Conservation (phyloP, 495 filamentous ascomycete genomes). For the Symbiotaphrina buchneri region DNA sequence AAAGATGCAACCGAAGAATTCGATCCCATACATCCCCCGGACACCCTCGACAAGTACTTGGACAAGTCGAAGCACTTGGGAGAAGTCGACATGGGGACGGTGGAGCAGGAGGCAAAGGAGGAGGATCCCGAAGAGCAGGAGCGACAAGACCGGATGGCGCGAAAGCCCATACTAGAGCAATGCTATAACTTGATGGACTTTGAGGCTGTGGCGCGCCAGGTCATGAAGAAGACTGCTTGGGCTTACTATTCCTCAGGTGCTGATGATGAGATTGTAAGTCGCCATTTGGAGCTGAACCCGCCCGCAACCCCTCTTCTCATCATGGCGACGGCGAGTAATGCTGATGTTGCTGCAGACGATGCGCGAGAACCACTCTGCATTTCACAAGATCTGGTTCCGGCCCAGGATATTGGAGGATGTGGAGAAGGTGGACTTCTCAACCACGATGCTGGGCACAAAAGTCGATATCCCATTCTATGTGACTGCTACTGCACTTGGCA, state of each 20-base stretch:
- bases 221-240: conserved; percentile 94
- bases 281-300: too few species aligned
- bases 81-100: conserved; percentile 72
- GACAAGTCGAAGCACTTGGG: conserved; percentile 78
- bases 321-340: neutral
- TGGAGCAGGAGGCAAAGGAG: conserved; percentile 44
- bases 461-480: conserved; percentile 74
- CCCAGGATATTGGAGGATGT: conserved; percentile 73
- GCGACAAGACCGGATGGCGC: conserved; percentile 47
- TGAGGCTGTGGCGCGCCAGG: conserved; percentile 62
- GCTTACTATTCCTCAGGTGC: conserved; percentile 91
- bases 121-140: conserved; percentile 57
- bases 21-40: conserved; percentile 59
- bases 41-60: conserved; percentile 63
- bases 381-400: conserved; percentile 95
- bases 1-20: conserved; percentile 73
- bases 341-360: conserved; percentile 38
- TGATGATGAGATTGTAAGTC: conserved; percentile 87
- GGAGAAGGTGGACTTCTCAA: conserved; percentile 60
- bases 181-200: conserved; percentile 95
- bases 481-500: conserved; percentile 78
- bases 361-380: conserved; percentile 90
- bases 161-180: conserved; percentile 65
- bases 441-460: conserved; percentile 79
- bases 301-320: neutral